phyloP scores from a whole-genome alignment of 2,329 filamentous ascomycete species.

The Exserohilum rostratum region DNA sequence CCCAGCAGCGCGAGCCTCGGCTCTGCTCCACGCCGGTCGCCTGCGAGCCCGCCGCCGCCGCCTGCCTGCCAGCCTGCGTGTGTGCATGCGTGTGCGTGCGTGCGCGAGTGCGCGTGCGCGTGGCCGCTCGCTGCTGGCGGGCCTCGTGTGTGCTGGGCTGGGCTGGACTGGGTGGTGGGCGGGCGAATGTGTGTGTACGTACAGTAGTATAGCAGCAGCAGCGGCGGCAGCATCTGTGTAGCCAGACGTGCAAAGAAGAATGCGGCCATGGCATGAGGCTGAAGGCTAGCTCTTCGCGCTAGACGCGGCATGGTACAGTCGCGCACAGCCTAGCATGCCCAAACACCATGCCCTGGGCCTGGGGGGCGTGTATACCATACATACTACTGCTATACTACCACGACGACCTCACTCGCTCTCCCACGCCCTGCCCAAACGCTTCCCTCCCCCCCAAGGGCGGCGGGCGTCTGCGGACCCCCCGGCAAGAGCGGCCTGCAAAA shows the following conservation, averaged over 20 bases:
- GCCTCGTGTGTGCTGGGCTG: slow-evolving; percentile 5
- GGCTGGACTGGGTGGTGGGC: too few species aligned
- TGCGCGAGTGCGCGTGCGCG: neutral
- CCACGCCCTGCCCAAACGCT: neutral
- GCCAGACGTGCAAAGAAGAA: slow-evolving; percentile 32
- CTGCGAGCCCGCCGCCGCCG: neutral
- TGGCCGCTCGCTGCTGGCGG: slow-evolving; percentile 2
- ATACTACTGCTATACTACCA: neutral
- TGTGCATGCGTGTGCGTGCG: neutral
- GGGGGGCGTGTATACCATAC: slow-evolving; percentile 1
- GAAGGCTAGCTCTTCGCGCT: slow-evolving; percentile 35
- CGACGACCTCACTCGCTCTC: neutral
- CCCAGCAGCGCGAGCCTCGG: slow-evolving; percentile 6
- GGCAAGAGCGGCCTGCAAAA: slow-evolving; percentile 31
- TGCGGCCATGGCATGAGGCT: slow-evolving; percentile 38
- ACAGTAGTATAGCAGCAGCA: too few species aligned
- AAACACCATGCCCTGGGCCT: neutral
- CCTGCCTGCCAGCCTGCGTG: neutral
- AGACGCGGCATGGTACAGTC: slow-evolving; percentile 31
- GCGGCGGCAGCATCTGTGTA: too few species aligned
- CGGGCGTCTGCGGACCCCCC: slow-evolving; percentile 24
- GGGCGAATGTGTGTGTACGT: too few species aligned
- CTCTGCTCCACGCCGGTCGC: neutral
- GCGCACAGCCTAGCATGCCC: slow-evolving; percentile 20
- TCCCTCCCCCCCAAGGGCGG: slow-evolving; percentile 14